phyloP scores from a whole-genome alignment of 768 basidiomycete genomes.

The Leccinum imitatum region DNA sequence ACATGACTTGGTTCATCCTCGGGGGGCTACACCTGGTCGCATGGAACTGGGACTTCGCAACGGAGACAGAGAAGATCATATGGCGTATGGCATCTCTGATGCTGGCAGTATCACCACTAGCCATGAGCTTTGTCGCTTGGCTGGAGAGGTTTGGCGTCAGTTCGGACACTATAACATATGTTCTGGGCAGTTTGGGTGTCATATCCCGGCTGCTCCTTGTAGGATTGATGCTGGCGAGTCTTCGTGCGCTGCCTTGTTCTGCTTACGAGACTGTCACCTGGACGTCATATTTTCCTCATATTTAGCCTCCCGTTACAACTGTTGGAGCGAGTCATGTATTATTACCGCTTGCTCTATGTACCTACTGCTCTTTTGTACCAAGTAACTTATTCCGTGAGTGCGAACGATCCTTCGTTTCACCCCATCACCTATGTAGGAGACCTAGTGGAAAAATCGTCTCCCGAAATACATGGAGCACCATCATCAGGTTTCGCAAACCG shows the following conservation, averaged over 20 bases:
- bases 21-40: background rate
- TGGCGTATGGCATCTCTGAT: background rate
- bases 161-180: background rate
- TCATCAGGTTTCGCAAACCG: too few species aligned
- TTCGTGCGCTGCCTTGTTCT: background rate
- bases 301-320: background rate
- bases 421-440: too few species aligned
- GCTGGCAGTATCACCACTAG: background rate
- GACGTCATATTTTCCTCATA: conserved; percentile 1
- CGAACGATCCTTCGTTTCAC: too few species aligned
- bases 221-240: background rate
- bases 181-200: background rate
- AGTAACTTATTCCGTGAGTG: too few species aligned
- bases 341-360: background rate
- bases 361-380: too few species aligned
- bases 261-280: background rate
- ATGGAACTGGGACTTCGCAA: background rate
- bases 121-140: background rate
- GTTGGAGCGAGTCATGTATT: background rate
- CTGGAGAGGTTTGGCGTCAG: background rate
- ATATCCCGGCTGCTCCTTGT: background rate
- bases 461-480: too few species aligned
- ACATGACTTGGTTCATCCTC: background rate
- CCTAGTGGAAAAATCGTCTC: too few species aligned
- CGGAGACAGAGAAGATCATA: background rate